Evolutionary conservation across 73 alveolate species (phyloP), one percentile per base, ranked within the genome.

Genomic region (Durusdinium trenchii): DNA sequence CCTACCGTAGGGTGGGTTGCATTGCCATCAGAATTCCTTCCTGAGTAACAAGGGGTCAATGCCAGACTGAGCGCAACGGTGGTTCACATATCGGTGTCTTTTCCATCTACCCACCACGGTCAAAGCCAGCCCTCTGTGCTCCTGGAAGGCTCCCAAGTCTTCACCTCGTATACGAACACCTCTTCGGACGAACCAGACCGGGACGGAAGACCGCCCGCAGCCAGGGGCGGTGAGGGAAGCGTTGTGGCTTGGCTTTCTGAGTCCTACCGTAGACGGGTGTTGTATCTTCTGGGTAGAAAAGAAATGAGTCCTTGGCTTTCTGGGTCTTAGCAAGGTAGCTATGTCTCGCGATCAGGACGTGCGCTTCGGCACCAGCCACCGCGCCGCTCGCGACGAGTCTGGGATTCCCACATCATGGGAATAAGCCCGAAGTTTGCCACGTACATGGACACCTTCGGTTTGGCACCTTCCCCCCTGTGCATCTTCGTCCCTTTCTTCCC

Each of bases 401-500:
- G 7, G 48, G 92, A 48, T 57, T 0, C 3, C 32, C 86, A 61
- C 95, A 86, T 86, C 95, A 86, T 86, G 64, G 95, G 95, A 5
- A 86, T 86, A 35, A 86, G 48, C 83, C 95, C 95, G 45, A 86
- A 86, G 83, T 86, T 86, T n/a, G 95, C 95, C 54, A 86, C 95
- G 83, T 86, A 86, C 95, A 86, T 86, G 62, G 95, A 86, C 20
- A 86, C 95, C 95, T 86, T 50, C 30, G n/a, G n/a, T n/a, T n/a
- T n/a, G n/a, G n/a, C n/a, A n/a, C n/a, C n/a, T n/a, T n/a, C n/a
- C n/a, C n/a, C n/a, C n/a, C n/a, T n/a, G n/a, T n/a, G n/a, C n/a
- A n/a, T n/a, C n/a, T n/a, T n/a, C n/a, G n/a, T n/a, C n/a, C n/a
- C n/a, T n/a, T n/a, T n/a, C n/a, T n/a, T n/a, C n/a, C n/a, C n/a